Base-by-base conservation (phyloP, 2,329 filamentous ascomycete species). In the Ascochyta clinopodiicola region DNA sequence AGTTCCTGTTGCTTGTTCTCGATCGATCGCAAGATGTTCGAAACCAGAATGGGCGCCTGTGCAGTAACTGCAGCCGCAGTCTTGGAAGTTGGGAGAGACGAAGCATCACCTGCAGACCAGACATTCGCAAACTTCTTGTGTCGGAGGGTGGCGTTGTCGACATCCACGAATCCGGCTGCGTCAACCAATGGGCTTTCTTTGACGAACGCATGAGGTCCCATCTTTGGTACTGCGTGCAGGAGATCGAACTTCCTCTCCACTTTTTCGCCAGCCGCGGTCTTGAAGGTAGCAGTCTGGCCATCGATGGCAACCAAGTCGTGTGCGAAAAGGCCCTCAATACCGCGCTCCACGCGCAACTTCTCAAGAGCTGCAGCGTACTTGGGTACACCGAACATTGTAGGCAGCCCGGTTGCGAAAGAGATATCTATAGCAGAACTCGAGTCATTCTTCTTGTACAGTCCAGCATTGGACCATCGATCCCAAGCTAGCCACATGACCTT, bases 401-500 rank as follows among this genome's bases (percentile, higher is more conserved):
- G 74, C 6, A 77, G 62, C 7, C 73, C 74, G 2, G 75, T 77
- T 6, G 75, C 75, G 53, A 77, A 77, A 43, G 64, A 61, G 52
- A 77, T 73, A 29, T 74, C 59, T 57, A 77, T 74, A 4, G 67
- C 54, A 0, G 75, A 77, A 21, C 27, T 47, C 17, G 64, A 51
- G 34, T 67, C 52, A 17, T 43, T 55, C 22, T 67, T 43, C 35
- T 70, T 67, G 67, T 77, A 77, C 2, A 73, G 37, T 10, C 73
- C 75, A 5, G 70, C 67, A 10, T 64, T 62, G 52, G 69, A 72
- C 75, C 75, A 77, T 50, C 71, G 63, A 36, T 77, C 75, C 55
- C 70, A 62, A 1, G 74, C 75, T n/a, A 77, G 69, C 75, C 75
- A 77, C 75, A 77, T 77, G 42, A 75, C 67, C 47, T 77, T 77